These are phyloP conservation scores for Flaveria ramosissima DNA, from an alignment of 129 eudicot species.

Conservation along the genomic window DNA sequence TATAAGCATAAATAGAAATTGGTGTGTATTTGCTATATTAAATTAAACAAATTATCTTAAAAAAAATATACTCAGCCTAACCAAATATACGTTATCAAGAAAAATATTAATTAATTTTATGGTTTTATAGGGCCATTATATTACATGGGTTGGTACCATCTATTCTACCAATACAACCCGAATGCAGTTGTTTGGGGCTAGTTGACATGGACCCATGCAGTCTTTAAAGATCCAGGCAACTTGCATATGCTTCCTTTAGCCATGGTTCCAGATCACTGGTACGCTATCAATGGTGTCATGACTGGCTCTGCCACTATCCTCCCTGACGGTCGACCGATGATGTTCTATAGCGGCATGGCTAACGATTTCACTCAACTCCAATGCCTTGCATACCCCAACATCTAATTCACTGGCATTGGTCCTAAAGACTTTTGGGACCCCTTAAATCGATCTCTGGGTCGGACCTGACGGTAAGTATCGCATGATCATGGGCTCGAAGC, in stretches of 20 bases:
- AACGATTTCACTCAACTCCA: constrained; percentile 56
- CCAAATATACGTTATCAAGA: too few species aligned
- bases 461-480: constrained; percentile 39
- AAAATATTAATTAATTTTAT: too few species aligned
- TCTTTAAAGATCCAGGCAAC: constrained; percentile 58
- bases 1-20: too few species aligned
- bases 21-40: too few species aligned
- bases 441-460: constrained; percentile 57
- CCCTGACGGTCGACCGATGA: constrained; percentile 57
- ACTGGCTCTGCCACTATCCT: constrained; percentile 75
- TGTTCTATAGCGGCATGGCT: constrained; percentile 60
- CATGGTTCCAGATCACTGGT: too few species aligned
- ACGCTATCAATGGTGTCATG: constrained; percentile 68
- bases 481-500: too few species aligned
- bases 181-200: too few species aligned
- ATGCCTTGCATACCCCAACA: constrained; percentile 65
- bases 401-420: constrained; percentile 52
- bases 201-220: constrained; percentile 42
- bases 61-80: too few species aligned
- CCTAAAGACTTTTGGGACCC: constrained; percentile 66
- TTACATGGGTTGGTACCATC: constrained; percentile 80
- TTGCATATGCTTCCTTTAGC: constrained; percentile 55
- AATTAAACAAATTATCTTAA: too few species aligned
- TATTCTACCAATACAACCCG: constrained; percentile 76
- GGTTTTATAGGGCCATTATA: constrained; percentile 61